Percentiles rank a stretch among this genome's conserved stretches.
phyloP scores from a whole-genome alignment of 1,284 basidiomycete genomes.

The Tilletia indica region DNA sequence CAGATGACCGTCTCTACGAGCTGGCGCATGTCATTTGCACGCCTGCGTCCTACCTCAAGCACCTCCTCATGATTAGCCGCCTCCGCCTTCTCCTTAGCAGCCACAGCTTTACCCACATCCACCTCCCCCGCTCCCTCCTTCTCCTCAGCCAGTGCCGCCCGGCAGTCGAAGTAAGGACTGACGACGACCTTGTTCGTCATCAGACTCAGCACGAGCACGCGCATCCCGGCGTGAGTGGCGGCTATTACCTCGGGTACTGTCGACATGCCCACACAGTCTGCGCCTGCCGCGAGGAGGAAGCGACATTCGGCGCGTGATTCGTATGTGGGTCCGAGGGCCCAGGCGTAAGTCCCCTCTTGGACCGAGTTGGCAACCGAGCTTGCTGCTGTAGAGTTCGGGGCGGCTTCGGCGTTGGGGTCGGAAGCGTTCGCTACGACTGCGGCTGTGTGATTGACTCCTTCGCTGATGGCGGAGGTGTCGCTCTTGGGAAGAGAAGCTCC shows the following conservation, averaged over 20 bases:
- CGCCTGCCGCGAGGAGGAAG: slow-evolving; percentile 35
- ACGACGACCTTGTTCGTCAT: slow-evolving; percentile 80
- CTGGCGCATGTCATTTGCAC: slow-evolving; percentile 69
- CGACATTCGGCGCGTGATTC: slow-evolving; percentile 63
- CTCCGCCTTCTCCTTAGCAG: slow-evolving; percentile 59
- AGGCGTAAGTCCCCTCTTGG: slow-evolving; percentile 78
- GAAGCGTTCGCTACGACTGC: not conserved
- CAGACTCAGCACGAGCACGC: slow-evolving; percentile 72
- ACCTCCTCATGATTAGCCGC: slow-evolving; percentile 80
- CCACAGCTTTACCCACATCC: slow-evolving; percentile 65
- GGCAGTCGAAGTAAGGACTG: slow-evolving; percentile 68
- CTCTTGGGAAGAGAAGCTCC: slow-evolving; percentile 8
- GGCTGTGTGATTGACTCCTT: not conserved
- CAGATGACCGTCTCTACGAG: slow-evolving; percentile 21
- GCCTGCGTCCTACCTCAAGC: slow-evolving; percentile 67
- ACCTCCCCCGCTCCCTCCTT: slow-evolving; percentile 35
- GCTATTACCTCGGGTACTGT: slow-evolving; percentile 85
- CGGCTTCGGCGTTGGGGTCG: not conserved
- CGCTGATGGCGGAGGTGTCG: not conserved
- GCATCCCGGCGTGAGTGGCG: slow-evolving; percentile 68
- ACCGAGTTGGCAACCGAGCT: slow-evolving; percentile 23
- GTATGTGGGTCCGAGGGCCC: slow-evolving; percentile 76
- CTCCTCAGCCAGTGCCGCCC: slow-evolving; percentile 72
- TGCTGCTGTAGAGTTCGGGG: not conserved
- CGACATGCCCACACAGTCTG: slow-evolving; percentile 81